phyloP scores from a whole-genome alignment of 352 stramenopile species.

The Phytophthora quininea region DNA sequence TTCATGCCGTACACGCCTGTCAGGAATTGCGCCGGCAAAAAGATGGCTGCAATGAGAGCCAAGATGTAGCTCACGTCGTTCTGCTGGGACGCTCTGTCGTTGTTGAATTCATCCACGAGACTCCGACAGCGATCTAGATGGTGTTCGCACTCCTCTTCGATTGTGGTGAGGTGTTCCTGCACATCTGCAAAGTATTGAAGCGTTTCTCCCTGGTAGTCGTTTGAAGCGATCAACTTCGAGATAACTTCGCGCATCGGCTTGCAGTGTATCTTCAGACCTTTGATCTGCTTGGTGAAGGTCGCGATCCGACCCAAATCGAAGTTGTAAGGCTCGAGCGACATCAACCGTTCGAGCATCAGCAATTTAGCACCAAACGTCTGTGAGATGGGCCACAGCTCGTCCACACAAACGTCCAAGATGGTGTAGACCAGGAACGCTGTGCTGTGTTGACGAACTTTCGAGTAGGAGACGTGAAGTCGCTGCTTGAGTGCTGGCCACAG shows the following conservation, averaged over 20 bases:
- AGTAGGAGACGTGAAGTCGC: constrained; percentile 74
- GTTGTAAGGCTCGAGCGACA: constrained; percentile 47
- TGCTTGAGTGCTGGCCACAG: constrained; percentile 60
- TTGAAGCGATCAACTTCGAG: constrained; percentile 59
- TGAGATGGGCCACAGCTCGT: constrained; percentile 74
- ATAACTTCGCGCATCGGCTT: constrained; percentile 71
- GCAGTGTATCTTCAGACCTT: constrained; percentile 68
- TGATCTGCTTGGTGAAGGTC: constrained; percentile 64
- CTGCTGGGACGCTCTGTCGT: constrained; percentile 58
- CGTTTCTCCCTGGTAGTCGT: constrained; percentile 72
- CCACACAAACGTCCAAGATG: constrained; percentile 77
- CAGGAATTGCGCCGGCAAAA: constrained; percentile 86
- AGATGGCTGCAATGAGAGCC: constrained; percentile 75
- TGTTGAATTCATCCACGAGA: constrained; percentile 73
- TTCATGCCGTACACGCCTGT: constrained; percentile 90
- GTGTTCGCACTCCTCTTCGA: constrained; percentile 77
- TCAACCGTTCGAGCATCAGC: constrained; percentile 63
- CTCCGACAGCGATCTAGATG: constrained; percentile 67
- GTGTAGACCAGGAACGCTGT: constrained; percentile 72
- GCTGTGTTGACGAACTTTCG: constrained; percentile 77
- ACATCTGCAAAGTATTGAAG: constrained; percentile 80
- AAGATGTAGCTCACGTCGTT: constrained; percentile 79
- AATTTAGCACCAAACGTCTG: constrained; percentile 72
- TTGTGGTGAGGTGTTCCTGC: constrained; percentile 75
- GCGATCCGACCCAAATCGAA: constrained; percentile 64